These are phyloP conservation scores for Coemansia asiatica DNA, from an alignment of 192 early-diverging fungal species.

Conservation along the genomic window DNA sequence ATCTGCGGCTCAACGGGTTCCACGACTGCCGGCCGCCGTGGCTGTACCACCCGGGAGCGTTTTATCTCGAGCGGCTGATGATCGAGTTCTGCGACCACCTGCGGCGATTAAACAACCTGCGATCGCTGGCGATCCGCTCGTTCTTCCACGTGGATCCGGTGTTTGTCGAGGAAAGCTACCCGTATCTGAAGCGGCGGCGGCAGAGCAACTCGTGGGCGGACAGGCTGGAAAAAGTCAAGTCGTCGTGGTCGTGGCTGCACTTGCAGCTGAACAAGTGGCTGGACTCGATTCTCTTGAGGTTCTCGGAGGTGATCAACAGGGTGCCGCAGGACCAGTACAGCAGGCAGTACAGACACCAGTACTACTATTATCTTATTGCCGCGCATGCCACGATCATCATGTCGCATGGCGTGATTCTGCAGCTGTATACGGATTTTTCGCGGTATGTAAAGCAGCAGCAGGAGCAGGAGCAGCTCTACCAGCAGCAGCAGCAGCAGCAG, in stretches of 20 bases:
- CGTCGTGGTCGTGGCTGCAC: constrained; percentile 54
- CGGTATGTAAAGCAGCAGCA: constrained; percentile 40
- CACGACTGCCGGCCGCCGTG: constrained; percentile 55
- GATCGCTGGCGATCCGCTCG: constrained; percentile 43
- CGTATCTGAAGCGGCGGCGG: constrained; percentile 34
- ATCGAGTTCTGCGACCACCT: constrained; percentile 55
- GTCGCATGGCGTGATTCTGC: constrained; percentile 51
- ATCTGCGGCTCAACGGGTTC: constrained; percentile 39
- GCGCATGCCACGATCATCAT: constrained; percentile 56
- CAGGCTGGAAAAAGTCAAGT: constrained; percentile 47
- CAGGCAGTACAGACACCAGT: constrained; percentile 54
- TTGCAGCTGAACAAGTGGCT: constrained; percentile 57
- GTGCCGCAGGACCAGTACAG: constrained; percentile 45
- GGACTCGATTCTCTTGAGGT: constrained; percentile 47
- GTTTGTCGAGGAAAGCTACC: constrained; percentile 50
- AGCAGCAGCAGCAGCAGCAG: constrained; percentile 9
- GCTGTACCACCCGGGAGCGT: constrained; percentile 45
- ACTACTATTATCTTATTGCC: constrained; percentile 55
- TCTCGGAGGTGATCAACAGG: constrained; percentile 48
- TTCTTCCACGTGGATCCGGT: constrained; percentile 47
- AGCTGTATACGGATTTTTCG: constrained; percentile 43
- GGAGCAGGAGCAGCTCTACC: constrained; percentile 15
- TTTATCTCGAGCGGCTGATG: constrained; percentile 55
- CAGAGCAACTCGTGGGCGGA: constrained; percentile 40
- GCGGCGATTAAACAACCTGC: constrained; percentile 51